A percentile compares a stretch with the other conserved stretches of the same genome.
phyloP scores from a whole-genome alignment of 257 asterid genomes.

The Galeopsis tetrahit region DNA sequence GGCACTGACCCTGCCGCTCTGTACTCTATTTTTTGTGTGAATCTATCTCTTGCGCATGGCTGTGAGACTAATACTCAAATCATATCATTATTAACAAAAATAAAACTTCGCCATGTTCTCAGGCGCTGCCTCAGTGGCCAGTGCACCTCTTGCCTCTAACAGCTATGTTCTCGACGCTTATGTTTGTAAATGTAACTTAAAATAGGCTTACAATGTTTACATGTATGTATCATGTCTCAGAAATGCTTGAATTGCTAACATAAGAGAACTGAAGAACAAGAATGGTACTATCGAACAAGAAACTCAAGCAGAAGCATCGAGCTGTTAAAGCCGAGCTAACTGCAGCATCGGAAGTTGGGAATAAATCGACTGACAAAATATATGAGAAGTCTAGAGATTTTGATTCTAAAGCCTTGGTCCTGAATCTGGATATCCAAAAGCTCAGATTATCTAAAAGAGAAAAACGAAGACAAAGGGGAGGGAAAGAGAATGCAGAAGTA shows the following conservation, averaged over 20 bases:
- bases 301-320: constrained; percentile 73
- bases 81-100: no score
- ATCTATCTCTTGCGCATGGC: no score
- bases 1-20: not conserved
- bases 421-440: constrained; percentile 34
- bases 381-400: constrained; percentile 10
- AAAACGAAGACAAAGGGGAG: constrained; percentile 52
- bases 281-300: constrained; percentile 86
- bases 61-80: no score
- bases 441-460: constrained; percentile 58
- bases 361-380: constrained; percentile 20
- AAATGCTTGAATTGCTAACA: constrained; percentile 26
- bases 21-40: not conserved
- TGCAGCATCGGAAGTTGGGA: constrained; percentile 48
- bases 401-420: constrained; percentile 29
- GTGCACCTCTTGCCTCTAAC: not conserved
- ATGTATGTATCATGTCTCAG: constrained; percentile 18
- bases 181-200: constrained; percentile 4
- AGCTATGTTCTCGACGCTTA: constrained; percentile 16
- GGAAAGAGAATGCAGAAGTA: constrained; percentile 38
- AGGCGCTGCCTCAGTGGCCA: no score
- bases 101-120: no score
- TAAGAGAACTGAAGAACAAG: constrained; percentile 2
- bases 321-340: constrained; percentile 63
- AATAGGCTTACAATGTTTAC: not conserved